Evolutionary conservation across 2,329 filamentous ascomycete genomes (phyloP).

Genomic region (Ceratocystis papillata): DNA sequence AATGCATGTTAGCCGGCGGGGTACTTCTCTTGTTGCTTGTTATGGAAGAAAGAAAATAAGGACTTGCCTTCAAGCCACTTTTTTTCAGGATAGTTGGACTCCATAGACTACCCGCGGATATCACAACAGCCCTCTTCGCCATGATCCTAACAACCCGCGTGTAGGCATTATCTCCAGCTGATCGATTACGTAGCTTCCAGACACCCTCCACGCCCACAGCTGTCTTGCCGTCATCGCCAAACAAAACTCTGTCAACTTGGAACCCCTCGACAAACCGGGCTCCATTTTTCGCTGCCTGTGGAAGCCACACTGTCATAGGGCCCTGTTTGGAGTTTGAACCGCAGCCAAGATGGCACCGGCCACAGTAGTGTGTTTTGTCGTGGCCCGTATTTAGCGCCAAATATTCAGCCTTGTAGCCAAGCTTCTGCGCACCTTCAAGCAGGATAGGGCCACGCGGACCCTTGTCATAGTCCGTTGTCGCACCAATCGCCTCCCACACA

Average conservation of each 20-base stretch:
- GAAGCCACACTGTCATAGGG: constrained; percentile 63
- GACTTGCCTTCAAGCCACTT: constrained; percentile 59
- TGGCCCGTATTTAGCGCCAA: constrained; percentile 74
- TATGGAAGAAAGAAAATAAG: neutral
- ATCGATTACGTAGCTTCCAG: constrained; percentile 28
- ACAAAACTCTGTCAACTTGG: constrained; percentile 57
- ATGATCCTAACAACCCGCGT: constrained; percentile 56
- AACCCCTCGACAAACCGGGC: constrained; percentile 80
- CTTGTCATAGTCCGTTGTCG: constrained; percentile 50
- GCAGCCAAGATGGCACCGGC: constrained; percentile 51
- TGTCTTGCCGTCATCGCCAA: constrained; percentile 41
- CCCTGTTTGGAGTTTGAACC: constrained; percentile 66
- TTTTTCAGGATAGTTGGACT: constrained; percentile 65
- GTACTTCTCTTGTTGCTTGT: neutral
- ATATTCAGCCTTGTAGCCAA: constrained; percentile 58
- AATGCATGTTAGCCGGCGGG: constrained; percentile 26
- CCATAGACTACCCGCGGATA: constrained; percentile 60
- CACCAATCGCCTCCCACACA: constrained; percentile 70
- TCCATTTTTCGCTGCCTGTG: constrained; percentile 65
- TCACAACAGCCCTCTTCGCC: constrained; percentile 69
- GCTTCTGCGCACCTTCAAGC: constrained; percentile 61
- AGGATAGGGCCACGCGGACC: constrained; percentile 66
- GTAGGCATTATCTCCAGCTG: constrained; percentile 25
- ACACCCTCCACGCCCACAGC: constrained; percentile 60
- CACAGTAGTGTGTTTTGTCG: constrained; percentile 58